Evolutionary conservation across 2,329 filamentous ascomycete species (phyloP).

Genomic region (Immersiporthe knoxdaviesiana): DNA sequence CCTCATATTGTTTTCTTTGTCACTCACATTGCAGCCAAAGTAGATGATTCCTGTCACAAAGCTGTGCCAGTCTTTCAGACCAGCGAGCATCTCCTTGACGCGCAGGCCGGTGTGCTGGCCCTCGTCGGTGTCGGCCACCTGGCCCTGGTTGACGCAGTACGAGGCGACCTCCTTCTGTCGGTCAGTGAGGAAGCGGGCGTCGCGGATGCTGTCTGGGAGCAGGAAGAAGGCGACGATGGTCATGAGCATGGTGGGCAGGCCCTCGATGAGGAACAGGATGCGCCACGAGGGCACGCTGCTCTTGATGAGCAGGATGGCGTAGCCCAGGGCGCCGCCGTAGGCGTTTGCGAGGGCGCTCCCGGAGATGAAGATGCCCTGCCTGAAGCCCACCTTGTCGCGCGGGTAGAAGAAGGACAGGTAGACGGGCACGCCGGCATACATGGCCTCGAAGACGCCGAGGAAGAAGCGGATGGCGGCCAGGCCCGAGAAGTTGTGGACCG

Average conservation of each 20-base stretch:
- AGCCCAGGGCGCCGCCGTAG: constrained; percentile 44
- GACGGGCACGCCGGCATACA: constrained; percentile 42
- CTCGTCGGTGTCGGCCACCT: constrained; percentile 31
- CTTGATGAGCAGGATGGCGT: constrained; percentile 40
- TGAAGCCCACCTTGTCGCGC: constrained; percentile 57
- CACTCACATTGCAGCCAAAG: constrained; percentile 36
- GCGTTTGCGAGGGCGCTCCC: constrained; percentile 44
- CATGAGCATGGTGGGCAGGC: constrained; percentile 47
- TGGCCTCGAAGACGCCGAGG: constrained; percentile 47
- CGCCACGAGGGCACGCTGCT: constrained; percentile 39
- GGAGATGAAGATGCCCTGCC: constrained; percentile 58
- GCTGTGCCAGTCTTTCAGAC: constrained; percentile 33
- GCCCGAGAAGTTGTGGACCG: constrained; percentile 42
- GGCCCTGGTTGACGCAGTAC: constrained; percentile 32
- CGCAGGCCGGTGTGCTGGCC: constrained; percentile 30
- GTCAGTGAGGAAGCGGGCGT: constrained; percentile 36
- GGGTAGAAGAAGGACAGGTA: constrained; percentile 62
- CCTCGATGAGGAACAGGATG: constrained; percentile 53
- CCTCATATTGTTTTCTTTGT: neutral
- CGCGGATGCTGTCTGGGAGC: constrained; percentile 43
- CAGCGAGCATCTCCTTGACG: constrained; percentile 30
- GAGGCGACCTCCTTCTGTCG: constrained; percentile 40
- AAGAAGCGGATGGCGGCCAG: constrained; percentile 48
- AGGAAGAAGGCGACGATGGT: constrained; percentile 45
- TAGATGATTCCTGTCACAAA: constrained; percentile 42